Evolutionary conservation across 352 stramenopile genomes (phyloP).

Genomic region (Globisporangium viniferum): DNA sequence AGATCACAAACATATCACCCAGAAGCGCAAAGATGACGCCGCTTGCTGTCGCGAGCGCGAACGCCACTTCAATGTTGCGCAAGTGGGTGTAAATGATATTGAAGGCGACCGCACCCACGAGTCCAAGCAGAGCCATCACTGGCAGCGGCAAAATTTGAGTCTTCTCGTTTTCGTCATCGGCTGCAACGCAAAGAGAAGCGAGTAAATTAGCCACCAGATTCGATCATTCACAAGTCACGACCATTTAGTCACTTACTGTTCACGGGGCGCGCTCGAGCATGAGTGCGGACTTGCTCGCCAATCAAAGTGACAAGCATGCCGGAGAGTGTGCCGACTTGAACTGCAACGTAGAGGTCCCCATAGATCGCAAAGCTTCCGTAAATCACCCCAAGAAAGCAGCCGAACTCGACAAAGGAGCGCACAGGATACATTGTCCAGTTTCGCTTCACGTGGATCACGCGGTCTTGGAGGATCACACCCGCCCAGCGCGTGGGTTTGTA

Average conservation of each 20-base stretch:
- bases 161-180: conserved; percentile 45
- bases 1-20: conserved; percentile 85
- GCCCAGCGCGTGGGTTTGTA: conserved; percentile 64
- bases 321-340: conserved; percentile 81
- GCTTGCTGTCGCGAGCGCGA: conserved; percentile 73
- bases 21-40: conserved; percentile 74
- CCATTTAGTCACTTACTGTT: conserved; percentile 27
- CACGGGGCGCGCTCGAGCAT: conserved; percentile 38
- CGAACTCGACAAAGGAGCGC: conserved; percentile 81
- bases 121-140: conserved; percentile 74
- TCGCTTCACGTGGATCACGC: conserved; percentile 64
- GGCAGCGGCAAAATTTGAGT: conserved; percentile 72
- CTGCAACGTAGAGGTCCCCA: conserved; percentile 65
- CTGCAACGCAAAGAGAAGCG: conserved; percentile 15
- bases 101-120: conserved; percentile 78
- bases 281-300: conserved; percentile 69
- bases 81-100: conserved; percentile 88
- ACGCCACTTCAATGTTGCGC: conserved; percentile 77
- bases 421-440: conserved; percentile 80
- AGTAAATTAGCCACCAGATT: neutral
- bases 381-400: conserved; percentile 85
- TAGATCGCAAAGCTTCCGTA: conserved; percentile 88
- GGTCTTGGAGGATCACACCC: conserved; percentile 81
- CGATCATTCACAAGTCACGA: neutral
- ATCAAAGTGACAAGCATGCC: conserved; percentile 79